Evolutionary conservation across 2,329 filamentous ascomycete species (phyloP).

Genomic region (Exserohilum rostratum): DNA sequence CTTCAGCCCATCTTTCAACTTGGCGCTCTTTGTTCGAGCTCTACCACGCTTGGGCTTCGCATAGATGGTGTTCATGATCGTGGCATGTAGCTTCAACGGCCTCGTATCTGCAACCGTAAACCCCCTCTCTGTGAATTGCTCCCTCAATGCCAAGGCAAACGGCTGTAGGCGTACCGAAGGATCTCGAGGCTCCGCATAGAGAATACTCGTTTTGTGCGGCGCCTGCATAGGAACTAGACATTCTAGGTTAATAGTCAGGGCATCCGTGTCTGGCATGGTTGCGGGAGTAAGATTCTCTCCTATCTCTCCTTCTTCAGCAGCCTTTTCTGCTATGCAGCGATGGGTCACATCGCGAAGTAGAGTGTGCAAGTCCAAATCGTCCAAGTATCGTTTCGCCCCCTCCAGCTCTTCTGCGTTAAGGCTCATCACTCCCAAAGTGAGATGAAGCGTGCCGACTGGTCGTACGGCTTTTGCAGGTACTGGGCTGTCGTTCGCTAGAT

Average conservation of each 20-base stretch:
- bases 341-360: constrained; percentile 29
- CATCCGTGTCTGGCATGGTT: constrained; percentile 31
- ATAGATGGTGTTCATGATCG: constrained; percentile 85
- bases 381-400: constrained; percentile 51
- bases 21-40: constrained; percentile 18
- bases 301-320: constrained; percentile 26
- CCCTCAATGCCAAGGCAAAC: constrained; percentile 65
- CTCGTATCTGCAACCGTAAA: constrained; percentile 65
- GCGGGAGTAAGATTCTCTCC: constrained; percentile 37
- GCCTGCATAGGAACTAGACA: constrained; percentile 66
- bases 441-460: constrained; percentile 79
- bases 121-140: constrained; percentile 61
- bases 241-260: constrained; percentile 53
- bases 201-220: constrained; percentile 63
- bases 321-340: constrained; percentile 16
- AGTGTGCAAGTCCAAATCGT: constrained; percentile 52
- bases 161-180: constrained; percentile 56
- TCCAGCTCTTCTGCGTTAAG: constrained; percentile 61
- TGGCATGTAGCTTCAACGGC: constrained; percentile 79
- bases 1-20: constrained; percentile 3
- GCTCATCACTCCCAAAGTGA: constrained; percentile 87
- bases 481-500: constrained; percentile 49
- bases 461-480: constrained; percentile 73
- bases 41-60: constrained; percentile 55
- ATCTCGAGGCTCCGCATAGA: constrained; percentile 70